Evolutionary conservation across 352 stramenopile species (phyloP), one percentile per base, ranked within the genome.

Genomic region (Pythium phragmiticola): DNA sequence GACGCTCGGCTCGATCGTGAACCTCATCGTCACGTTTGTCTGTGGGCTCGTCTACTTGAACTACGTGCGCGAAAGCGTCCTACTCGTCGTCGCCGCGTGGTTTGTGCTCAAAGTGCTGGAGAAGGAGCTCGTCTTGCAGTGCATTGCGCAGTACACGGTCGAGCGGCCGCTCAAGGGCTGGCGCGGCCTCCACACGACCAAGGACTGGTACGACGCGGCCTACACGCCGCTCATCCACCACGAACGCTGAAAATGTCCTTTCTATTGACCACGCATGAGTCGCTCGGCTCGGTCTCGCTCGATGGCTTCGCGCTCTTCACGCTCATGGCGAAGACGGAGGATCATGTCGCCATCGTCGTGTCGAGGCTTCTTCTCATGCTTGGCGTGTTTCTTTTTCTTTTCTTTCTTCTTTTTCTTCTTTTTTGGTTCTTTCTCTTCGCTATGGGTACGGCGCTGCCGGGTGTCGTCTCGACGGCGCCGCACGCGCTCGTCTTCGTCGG

Each of bases 151-250:
- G 65, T 95, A 91, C 50, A 84, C 80, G 33, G 76, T 67, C 21
- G 80, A 91, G 52, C 81, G 87, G 0, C 69, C 74, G 26, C 67
- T 91, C 26, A 77, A 80, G 4, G 87, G 87, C 16, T 95, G 87
- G 87, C 73, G 82, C 47, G 87, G 84, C 0, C 72, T 95, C 1
- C 84, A 91, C 61, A 95, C 84, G 2, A 95, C 87, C 7, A 85
- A 84, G 43, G 87, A 95, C 66, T 95, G 85, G 83, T 95, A 95
- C 60, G 87, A 95, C 66, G 77, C 84, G 36, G 84, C 87, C 11
- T 94, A 93, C 72, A 89, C 82, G 16, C 85, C 85, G 14, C 74
- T 94, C 34, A 78, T 88, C 19, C 80, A 91, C 67, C 74, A 90
- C 43, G 84, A 91, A 67, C 56, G 58, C 13, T 69, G n/a, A n/a